Evolutionary conservation across 129 eudicot genomes (phyloP), one percentile per base, ranked within the genome.

Genomic region (Pseudognaphalium luteoalbum): DNA sequence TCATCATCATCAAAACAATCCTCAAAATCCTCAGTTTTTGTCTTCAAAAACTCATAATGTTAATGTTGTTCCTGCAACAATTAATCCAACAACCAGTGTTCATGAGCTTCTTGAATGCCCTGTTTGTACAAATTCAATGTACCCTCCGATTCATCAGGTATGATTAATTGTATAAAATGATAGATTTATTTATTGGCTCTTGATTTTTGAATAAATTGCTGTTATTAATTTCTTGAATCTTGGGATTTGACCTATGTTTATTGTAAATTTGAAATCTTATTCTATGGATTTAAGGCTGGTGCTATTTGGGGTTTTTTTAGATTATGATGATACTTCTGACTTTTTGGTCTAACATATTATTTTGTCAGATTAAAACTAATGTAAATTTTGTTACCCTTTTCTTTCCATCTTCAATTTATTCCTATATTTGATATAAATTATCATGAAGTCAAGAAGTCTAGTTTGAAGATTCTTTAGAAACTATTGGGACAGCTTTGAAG

Each of bases 21-120:
- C 70, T 76, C 78, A 39, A 66, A 75, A 74, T 62, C 83, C 86
- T 37, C 93, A 83, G 30, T 85, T 80, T 87, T 73, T 86, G 7
- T 82, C 89, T 35, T 80, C 86, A 5, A 86, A 86, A 72, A 66
- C 86, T 47, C 72, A 78, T 77, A 77, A 82, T 77, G 76, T 72
- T 63, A 77, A 82, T 77, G 79, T 82, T 67, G 84, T 80, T 73
- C 76, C 82, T 59, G 50, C 79, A 15, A 67, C 80, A 59, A 67
- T 74, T 72, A 82, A 75, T 79, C 88, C 90, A 57, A 65, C 87
- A 16, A 90, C 90, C 21, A 88, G 93, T 81, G 97, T 91, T 28
- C 93, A 91, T 67, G 97, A 88, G 88, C 93, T 91, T 78, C 91
- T 90, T 41, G 96, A 90, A 90, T 90, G 93, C 74, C 96, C 96